Evolutionary conservation across 192 early-diverging fungal species (phyloP).

Genomic region (Coemansia sp.): DNA sequence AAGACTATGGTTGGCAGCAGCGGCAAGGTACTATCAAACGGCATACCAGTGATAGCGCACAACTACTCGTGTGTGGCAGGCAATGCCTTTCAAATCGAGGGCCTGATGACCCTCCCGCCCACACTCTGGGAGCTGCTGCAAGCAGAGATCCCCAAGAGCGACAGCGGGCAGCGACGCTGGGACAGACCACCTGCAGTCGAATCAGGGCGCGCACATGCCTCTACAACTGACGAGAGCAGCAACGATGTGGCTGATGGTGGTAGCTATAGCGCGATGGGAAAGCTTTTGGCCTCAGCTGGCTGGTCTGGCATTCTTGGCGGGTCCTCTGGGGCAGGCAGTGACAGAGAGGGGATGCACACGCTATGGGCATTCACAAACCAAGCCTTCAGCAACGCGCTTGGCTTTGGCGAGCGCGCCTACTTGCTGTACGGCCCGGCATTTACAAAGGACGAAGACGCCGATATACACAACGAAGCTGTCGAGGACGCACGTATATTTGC

Average conservation of each 20-base stretch:
- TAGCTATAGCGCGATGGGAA: slow-evolving; percentile 28
- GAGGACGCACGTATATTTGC: slow-evolving; percentile 31
- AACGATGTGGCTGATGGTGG: not conserved
- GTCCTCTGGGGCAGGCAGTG: not conserved
- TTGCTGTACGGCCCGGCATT: slow-evolving; percentile 37
- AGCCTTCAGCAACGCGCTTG: slow-evolving; percentile 27
- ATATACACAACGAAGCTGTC: slow-evolving; percentile 14
- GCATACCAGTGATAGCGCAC: slow-evolving; percentile 27
- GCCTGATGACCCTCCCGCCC: slow-evolving; percentile 41
- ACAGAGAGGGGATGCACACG: slow-evolving; percentile 28
- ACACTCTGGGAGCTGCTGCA: slow-evolving; percentile 35
- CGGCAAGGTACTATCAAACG: slow-evolving; percentile 27
- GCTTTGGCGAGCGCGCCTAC: slow-evolving; percentile 41
- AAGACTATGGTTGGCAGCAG: slow-evolving; percentile 23
- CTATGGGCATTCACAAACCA: slow-evolving; percentile 49
- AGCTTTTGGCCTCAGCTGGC: slow-evolving; percentile 34
- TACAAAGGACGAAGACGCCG: slow-evolving; percentile 34
- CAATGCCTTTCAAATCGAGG: slow-evolving; percentile 34
- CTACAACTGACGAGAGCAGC: not conserved
- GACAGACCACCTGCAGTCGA: not conserved
- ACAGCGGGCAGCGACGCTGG: not conserved
- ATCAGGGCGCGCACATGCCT: not conserved
- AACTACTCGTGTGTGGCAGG: slow-evolving; percentile 42
- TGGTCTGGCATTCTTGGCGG: slow-evolving; percentile 29
- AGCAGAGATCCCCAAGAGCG: not conserved